Base-by-base conservation (phyloP, 1,139 yeast genomes). In the Wickerhamomyces sp. region DNA sequence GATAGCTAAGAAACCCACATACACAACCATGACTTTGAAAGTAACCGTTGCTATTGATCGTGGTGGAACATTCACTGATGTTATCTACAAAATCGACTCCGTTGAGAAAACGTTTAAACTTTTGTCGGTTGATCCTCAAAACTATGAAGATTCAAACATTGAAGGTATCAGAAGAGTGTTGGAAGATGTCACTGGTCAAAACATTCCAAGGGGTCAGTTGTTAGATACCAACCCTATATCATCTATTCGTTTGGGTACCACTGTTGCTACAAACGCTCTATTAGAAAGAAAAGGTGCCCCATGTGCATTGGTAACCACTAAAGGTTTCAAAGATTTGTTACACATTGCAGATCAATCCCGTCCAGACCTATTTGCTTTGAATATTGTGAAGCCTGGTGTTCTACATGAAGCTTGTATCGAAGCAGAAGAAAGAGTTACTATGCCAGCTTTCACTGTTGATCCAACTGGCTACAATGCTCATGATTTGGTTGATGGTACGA, bases 1-100 rank as follows among this genome's bases (percentile, higher is more conserved):
- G 23, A 18, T 18, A 18, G 23, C 23, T 18, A 18, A 18, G 4
- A 18, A 18, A 18, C 23, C 23, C 23, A 18, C 23, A 18, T 18
- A 18, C 35, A 10, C 36, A 7, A 34, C 15, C 11, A 53, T 54
- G 58, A 54, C 58, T 9, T 34, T 51, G 31, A 49, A 49, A 15
- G 62, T 64, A 18, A 59, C 66, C 43, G 65, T 68, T 27, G 67
- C 71, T n/a, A 63, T 68, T 30, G 84, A 79, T 58, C 67, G 89
- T 59, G 90, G 91, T 53, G 96, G 96, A 49, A 89, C 96, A 1
- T 89, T 89, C 67, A 87, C 96, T 7, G 96, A 89, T 59, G 79
- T 89, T 61, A 60, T 76, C 54, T 73, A 81, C 61, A 70, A 68
- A 26, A 52, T 50, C 5, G 41, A 45, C 30, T 26, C 43, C 10